phyloP scores from a whole-genome alignment of 2,329 filamentous ascomycete species.

The Colletotrichum endophyticum region DNA sequence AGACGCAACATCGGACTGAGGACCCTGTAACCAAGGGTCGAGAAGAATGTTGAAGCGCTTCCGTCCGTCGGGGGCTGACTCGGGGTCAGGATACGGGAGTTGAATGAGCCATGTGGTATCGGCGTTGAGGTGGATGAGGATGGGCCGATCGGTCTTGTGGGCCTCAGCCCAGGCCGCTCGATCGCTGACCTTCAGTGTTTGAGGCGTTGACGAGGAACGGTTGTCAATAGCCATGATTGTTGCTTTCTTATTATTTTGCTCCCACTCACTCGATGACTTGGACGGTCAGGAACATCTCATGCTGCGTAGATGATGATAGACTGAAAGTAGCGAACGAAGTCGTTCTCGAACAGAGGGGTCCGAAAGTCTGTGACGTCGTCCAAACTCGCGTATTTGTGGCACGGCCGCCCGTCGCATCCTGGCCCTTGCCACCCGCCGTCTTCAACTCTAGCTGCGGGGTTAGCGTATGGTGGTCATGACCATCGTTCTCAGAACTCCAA shows the following conservation, averaged over 20 bases:
- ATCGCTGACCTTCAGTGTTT: constrained; percentile 3
- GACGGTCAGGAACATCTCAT: not conserved
- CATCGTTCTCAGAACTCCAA: not conserved
- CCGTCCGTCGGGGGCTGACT: constrained; percentile 44
- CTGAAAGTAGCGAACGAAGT: not conserved
- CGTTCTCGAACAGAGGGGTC: not conserved
- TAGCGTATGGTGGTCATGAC: not conserved
- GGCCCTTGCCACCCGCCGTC: not conserved
- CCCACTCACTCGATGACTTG: not conserved
- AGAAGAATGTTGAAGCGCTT: constrained; percentile 68
- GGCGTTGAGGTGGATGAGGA: constrained; percentile 70
- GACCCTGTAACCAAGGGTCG: constrained; percentile 69
- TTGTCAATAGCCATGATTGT: not conserved
- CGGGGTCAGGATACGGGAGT: constrained; percentile 57
- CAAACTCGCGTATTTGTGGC: not conserved
- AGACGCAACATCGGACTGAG: constrained; percentile 65
- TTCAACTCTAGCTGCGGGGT: not conserved
- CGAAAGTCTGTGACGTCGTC: constrained; percentile 5
- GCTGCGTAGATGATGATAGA: not conserved
- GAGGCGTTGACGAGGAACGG: not conserved
- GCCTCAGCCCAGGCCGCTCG: constrained; percentile 3
- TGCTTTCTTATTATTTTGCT: not conserved
- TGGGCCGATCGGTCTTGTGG: constrained; percentile 26
- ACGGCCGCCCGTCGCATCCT: not conserved
- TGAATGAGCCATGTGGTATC: constrained; percentile 73